Evolutionary conservation across 345 rosid genomes (phyloP), one percentile per base, ranked within the genome.

Genomic region (Eucalyptus lansdowneana): DNA sequence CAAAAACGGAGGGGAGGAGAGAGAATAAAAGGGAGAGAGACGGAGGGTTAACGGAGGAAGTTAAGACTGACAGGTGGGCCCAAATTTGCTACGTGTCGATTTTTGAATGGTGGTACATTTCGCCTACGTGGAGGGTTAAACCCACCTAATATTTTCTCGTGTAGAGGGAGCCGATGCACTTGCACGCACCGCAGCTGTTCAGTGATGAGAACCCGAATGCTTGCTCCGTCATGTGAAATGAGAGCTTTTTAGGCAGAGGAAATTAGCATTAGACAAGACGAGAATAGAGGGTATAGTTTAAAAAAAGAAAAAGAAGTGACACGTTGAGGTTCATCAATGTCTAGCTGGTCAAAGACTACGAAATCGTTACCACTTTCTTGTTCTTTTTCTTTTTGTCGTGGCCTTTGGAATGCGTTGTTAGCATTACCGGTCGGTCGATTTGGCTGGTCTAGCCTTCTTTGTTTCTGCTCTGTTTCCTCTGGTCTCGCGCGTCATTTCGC

Each of bases 131-230:
- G n/a, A n/a, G n/a, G n/a, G n/a, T n/a, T n/a, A n/a, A n/a, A n/a
- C n/a, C n/a, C n/a, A n/a, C n/a, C n/a, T n/a, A n/a, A n/a, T n/a
- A n/a, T n/a, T n/a, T n/a, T n/a, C n/a, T n/a, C n/a, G n/a, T n/a
- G n/a, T n/a, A n/a, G n/a, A n/a, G 45, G 58, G 90, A 56, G n/a
- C 62, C 42, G 11, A 37, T 72, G 81, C 81, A 72, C 24, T 49
- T 31, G 24, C 92, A 62, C 9, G 86, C 86, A 11, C 89, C 86
- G 14, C 87, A 88, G 80, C 53, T 80, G 86, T 91, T 91, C 58
- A 91, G 90, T 49, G 92, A 91, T 19, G 92, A 91, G 80, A 91
- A 91, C 83, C 89, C 89, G n/a, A 91, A 91, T 19, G 90, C 92
- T 14, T 91, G 90, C 89, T 89, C 86, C 8, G 58, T 91, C 15